phyloP scores from a whole-genome alignment of 1,284 basidiomycete genomes.

The Abortiporus biennis region DNA sequence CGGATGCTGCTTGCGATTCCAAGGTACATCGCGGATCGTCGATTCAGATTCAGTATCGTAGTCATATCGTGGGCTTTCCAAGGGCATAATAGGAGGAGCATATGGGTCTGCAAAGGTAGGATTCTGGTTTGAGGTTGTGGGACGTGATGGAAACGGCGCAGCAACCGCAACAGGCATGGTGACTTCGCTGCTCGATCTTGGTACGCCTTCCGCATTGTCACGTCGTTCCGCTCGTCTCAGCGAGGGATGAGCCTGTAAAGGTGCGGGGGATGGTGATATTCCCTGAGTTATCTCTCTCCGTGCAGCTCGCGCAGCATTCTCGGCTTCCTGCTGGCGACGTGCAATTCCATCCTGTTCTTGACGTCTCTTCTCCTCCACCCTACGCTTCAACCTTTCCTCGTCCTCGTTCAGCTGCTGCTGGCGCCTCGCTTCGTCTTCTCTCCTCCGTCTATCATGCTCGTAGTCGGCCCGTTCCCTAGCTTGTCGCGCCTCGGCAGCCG shows the following conservation, averaged over 20 bases:
- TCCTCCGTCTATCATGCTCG: conserved; percentile 17
- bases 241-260: neutral
- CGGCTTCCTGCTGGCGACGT: conserved; percentile 40
- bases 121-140: conserved; percentile 16
- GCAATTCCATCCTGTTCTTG: conserved; percentile 41
- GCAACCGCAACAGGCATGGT: conserved; percentile 13
- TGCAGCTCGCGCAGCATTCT: conserved; percentile 28
- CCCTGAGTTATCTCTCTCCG: conserved; percentile 18
- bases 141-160: conserved; percentile 22
- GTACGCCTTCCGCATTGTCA: conserved; percentile 4
- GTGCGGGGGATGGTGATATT: conserved; percentile 13
- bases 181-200: conserved; percentile 2
- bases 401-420: conserved; percentile 17
- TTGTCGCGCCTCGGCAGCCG: conserved; percentile 19
- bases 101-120: conserved; percentile 14
- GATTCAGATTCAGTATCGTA: conserved; percentile 26
- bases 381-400: conserved; percentile 21
- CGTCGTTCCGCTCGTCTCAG: conserved; percentile 2
- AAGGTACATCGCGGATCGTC: conserved; percentile 11
- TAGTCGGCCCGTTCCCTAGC: conserved; percentile 21
- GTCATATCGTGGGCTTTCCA: conserved; percentile 38
- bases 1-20: conserved; percentile 11
- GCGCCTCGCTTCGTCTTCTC: conserved; percentile 22
- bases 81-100: conserved; percentile 31
- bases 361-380: conserved; percentile 24